Evolutionary conservation across 78 protist species (phyloP).

Genomic region (Polysphondylium violaceum): DNA sequence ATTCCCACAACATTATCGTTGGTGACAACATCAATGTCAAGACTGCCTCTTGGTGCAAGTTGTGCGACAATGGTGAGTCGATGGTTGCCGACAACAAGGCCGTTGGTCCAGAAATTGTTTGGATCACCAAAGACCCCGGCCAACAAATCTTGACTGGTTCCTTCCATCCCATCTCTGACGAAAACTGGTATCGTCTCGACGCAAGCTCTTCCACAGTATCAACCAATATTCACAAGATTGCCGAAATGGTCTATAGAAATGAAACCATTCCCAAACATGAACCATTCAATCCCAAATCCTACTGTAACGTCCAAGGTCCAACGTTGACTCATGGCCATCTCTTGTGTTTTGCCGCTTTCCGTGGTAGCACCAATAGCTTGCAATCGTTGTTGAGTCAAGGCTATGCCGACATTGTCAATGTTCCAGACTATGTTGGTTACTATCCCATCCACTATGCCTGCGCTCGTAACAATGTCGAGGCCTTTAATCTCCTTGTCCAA

Average conservation of each 20-base stretch:
- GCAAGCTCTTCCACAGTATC: no score
- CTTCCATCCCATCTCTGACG: slow-evolving; percentile 77
- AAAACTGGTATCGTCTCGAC: slow-evolving; percentile 38
- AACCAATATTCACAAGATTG: no score
- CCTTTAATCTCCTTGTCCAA: no score
- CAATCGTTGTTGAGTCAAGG: background rate
- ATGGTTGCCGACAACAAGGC: background rate
- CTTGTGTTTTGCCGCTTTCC: background rate
- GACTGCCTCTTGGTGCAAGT: slow-evolving; percentile 65
- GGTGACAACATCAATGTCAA: slow-evolving; percentile 34
- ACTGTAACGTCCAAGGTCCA: background rate
- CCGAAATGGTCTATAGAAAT: background rate
- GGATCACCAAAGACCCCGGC: slow-evolving; percentile 80
- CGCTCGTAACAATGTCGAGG: no score
- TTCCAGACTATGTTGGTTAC: background rate
- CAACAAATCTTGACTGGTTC: slow-evolving; percentile 71
- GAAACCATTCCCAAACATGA: background rate
- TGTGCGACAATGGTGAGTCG: slow-evolving; percentile 19
- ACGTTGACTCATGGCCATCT: slow-evolving; percentile 2
- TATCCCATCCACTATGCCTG: slow-evolving; percentile 66
- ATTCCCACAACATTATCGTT: slow-evolving; percentile 42
- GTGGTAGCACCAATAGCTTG: background rate
- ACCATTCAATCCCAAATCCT: background rate
- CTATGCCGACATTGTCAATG: background rate
- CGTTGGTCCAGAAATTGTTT: slow-evolving; percentile 37